Evolutionary conservation across 192 early-diverging fungal species (phyloP), one percentile per base, ranked within the genome.

Genomic region (Diversispora eburnea): DNA sequence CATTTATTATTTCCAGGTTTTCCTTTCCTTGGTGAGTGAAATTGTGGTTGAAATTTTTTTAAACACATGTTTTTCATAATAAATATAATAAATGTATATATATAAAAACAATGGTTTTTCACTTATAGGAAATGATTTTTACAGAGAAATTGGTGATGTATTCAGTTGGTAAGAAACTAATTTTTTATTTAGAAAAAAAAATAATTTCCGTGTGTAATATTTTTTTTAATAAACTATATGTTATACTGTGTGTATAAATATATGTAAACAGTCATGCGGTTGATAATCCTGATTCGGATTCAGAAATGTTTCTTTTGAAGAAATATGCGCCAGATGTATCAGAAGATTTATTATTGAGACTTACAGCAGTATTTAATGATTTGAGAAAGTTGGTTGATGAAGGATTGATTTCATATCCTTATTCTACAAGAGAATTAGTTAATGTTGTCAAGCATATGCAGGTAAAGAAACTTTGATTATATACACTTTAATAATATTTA

Each of bases 371-470:
- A 6, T 94, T 94, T 71, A 85, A 84, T 15, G 91, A 94, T 55
- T 72, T 94, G 9, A 83, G 92, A 43, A 82, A 80, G 5, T 75
- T 89, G 3, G 88, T 90, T 3, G 90, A 94, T 67, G 89, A 92
- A 70, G 90, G 90, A 12, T 76, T 92, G 22, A 87, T 94, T 13
- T 87, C 84, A 8, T 94, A 94, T 64, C 92, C 92, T 45, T 94
- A 94, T 77, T 94, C 92, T 12, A 87, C 89, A 17, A 85, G 92
- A 70, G 92, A 94, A 73, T 73, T 94, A 33, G 88, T 94, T 10
- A 91, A 92, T 61, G 82, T 94, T 64, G 91, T 92, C 15, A 82
- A 82, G 61, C 92, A 93, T 76, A 84, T 92, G 83, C 86, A 92
- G 76, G 76, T 85, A 70, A 20, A 17, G 33, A 55, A 6, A 9